Evolutionary conservation across 2,329 filamentous ascomycete species (phyloP).

Genomic region (Aspergillus fijiensis): DNA sequence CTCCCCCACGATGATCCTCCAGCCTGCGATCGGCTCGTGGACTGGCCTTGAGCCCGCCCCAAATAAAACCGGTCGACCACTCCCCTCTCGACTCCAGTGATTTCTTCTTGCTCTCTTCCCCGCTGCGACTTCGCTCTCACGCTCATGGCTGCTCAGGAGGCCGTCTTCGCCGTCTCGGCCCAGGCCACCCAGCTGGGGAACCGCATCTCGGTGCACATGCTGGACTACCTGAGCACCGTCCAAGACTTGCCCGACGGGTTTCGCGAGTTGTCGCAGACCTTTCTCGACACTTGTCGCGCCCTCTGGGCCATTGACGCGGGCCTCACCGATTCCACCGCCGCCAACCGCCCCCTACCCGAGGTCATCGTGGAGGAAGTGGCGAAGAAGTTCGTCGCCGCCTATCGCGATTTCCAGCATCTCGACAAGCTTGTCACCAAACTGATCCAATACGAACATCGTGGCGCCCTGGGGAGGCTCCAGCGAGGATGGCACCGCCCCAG

Average conservation of each 20-base stretch:
- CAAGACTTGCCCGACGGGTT: constrained; percentile 58
- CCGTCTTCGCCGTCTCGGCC: constrained; percentile 47
- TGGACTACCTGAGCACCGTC: constrained; percentile 61
- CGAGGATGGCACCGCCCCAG: constrained; percentile 55
- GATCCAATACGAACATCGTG: constrained; percentile 62
- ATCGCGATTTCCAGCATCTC: constrained; percentile 62
- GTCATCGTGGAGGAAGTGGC: constrained; percentile 65
- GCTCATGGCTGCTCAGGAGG: constrained; percentile 15
- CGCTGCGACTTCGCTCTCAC: background rate
- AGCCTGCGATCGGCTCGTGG: background rate
- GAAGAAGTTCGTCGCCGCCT: constrained; percentile 61
- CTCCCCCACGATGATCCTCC: background rate
- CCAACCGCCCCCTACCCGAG: constrained; percentile 54
- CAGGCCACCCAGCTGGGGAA: constrained; percentile 62
- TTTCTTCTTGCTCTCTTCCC: background rate
- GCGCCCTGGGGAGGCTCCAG: constrained; percentile 59
- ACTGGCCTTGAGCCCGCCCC: background rate
- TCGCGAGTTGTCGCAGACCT: constrained; percentile 61
- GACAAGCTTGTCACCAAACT: constrained; percentile 63
- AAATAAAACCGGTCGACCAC: background rate
- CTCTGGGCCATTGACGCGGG: constrained; percentile 69
- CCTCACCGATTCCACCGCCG: constrained; percentile 54
- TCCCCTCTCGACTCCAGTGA: background rate
- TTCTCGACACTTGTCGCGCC: constrained; percentile 65
- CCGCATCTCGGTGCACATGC: constrained; percentile 63